These are phyloP conservation scores for Balansia obtecta DNA, from an alignment of 2,329 filamentous ascomycete species.

Conservation along the genomic window DNA sequence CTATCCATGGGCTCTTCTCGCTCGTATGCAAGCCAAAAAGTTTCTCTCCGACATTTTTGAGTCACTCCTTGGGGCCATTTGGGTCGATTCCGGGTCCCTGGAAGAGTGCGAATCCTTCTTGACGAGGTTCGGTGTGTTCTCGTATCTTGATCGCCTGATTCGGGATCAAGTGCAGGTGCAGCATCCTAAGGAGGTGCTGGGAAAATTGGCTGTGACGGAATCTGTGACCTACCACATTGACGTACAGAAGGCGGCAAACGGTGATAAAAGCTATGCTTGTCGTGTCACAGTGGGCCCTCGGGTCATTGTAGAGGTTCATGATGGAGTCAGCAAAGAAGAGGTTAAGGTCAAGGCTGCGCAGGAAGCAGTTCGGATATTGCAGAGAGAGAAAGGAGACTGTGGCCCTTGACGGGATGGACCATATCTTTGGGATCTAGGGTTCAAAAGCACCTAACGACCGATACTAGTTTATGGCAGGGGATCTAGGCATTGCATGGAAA, in stretches of 20 bases:
- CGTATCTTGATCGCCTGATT: slow-evolving; percentile 49
- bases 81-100: slow-evolving; percentile 62
- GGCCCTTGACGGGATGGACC: not conserved
- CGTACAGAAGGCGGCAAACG: slow-evolving; percentile 9
- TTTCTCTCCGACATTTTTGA: slow-evolving; percentile 79
- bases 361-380: slow-evolving; percentile 29
- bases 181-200: slow-evolving; percentile 59
- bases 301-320: slow-evolving; percentile 30
- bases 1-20: slow-evolving; percentile 70
- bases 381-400: slow-evolving; percentile 7
- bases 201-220: slow-evolving; percentile 38
- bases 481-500: not conserved
- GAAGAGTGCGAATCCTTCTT: slow-evolving; percentile 47
- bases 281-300: slow-evolving; percentile 35
- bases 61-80: slow-evolving; percentile 67
- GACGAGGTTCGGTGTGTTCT: slow-evolving; percentile 50
- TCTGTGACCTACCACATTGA: slow-evolving; percentile 41
- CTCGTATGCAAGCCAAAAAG: slow-evolving; percentile 55
- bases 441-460: not conserved
- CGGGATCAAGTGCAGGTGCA: slow-evolving; percentile 41
- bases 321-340: slow-evolving; percentile 37
- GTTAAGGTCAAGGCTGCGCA: slow-evolving; percentile 44
- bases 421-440: not conserved
- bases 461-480: not conserved
- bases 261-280: slow-evolving; percentile 27